A percentile compares a stretch with the other conserved stretches of the same genome.
phyloP scores from a whole-genome alignment of 1,284 basidiomycete genomes.

The Pterulicium gracile region DNA sequence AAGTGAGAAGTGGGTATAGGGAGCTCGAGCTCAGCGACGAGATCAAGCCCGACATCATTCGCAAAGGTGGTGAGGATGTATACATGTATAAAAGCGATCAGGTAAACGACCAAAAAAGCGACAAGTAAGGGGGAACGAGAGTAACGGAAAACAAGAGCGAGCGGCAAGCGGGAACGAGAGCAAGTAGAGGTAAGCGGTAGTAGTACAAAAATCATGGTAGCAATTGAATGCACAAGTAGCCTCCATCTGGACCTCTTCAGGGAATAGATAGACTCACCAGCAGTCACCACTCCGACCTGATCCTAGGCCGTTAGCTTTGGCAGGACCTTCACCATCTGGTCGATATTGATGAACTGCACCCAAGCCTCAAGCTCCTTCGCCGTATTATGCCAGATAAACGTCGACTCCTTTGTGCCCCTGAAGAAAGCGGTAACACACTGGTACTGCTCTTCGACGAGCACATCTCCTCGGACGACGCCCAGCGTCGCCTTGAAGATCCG shows the following conservation, averaged over 20 bases:
- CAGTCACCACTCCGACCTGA: too few species aligned
- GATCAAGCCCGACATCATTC: too few species aligned
- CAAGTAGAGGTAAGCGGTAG: constrained; percentile 1
- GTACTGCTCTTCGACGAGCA: constrained; percentile 53
- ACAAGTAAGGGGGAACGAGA: too few species aligned
- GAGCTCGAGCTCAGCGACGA: too few species aligned
- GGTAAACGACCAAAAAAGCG: too few species aligned
- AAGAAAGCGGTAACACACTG: constrained; percentile 69
- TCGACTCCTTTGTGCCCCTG: constrained; percentile 48
- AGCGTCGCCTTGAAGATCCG: constrained; percentile 64
- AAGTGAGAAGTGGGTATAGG: too few species aligned
- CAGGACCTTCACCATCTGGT: constrained; percentile 67
- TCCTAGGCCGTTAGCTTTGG: constrained; percentile 56
- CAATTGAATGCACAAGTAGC: neutral
- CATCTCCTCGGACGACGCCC: constrained; percentile 44
- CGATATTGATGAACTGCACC: constrained; percentile 75
- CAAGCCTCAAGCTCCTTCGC: constrained; percentile 56
- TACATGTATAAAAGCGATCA: too few species aligned
- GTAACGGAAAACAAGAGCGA: neutral
- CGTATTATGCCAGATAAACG: constrained; percentile 62
- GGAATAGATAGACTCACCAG: too few species aligned
- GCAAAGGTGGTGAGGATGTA: too few species aligned
- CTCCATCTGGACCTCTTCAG: too few species aligned
- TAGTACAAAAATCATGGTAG: neutral
- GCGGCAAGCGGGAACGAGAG: neutral